Conservation (phyloP, 129 eudicot genomes). For the Tagetes patula region DNA sequence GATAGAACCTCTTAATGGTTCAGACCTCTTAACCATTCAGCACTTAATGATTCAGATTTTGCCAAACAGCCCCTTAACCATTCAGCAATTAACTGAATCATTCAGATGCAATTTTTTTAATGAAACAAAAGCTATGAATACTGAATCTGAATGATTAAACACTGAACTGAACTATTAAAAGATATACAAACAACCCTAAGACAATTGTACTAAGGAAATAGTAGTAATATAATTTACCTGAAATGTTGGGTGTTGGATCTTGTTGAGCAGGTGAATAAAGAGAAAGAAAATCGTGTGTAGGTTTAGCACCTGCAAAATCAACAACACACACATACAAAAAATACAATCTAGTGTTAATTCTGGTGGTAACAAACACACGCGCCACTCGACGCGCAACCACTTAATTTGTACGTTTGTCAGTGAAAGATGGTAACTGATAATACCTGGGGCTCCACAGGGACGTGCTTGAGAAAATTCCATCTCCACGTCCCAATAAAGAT, state of each 20-base stretch:
- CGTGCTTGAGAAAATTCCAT: conserved; percentile 87
- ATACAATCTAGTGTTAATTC: conserved; percentile 1
- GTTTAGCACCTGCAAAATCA: conserved; percentile 59
- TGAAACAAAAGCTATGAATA: too few relatives aligned
- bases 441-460: conserved; percentile 68
- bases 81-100: too few relatives aligned
- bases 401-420: conserved; percentile 4
- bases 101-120: too few relatives aligned
- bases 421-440: not conserved
- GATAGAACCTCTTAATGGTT: too few relatives aligned
- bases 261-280: conserved; percentile 76
- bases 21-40: too few relatives aligned
- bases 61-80: too few relatives aligned
- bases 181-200: too few relatives aligned
- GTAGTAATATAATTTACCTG: conserved; percentile 23
- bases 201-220: not conserved
- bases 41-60: too few relatives aligned
- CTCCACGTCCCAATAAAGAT: conserved; percentile 14
- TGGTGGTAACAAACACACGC: conserved; percentile 15
- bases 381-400: conserved; percentile 19
- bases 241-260: conserved; percentile 53
- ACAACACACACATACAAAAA: conserved; percentile 10
- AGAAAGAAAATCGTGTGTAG: conserved; percentile 88
- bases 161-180: too few relatives aligned
- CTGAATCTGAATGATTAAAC: too few relatives aligned